Conservation (phyloP, 164 flowering plant genomes). For the Dillenia turbinata region DNA sequence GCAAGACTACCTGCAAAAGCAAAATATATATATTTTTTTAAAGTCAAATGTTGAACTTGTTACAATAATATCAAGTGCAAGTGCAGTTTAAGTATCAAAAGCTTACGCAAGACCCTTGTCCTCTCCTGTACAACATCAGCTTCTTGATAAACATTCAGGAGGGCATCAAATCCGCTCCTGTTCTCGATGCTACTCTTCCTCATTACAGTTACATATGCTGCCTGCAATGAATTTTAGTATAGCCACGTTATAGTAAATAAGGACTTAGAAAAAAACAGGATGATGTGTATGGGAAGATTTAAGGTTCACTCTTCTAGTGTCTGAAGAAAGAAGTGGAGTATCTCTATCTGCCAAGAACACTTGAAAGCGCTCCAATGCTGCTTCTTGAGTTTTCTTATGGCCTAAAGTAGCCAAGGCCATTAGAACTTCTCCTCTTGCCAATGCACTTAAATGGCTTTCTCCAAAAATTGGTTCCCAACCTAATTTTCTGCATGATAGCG, state of each 20-base stretch:
- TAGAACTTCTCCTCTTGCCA: slow-evolving; percentile 30
- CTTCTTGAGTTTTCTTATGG: slow-evolving; percentile 24
- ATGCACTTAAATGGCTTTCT: slow-evolving; percentile 22
- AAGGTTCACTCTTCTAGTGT: slow-evolving; percentile 10
- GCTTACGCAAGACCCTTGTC: slow-evolving; percentile 20
- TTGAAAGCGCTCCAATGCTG: slow-evolving; percentile 29
- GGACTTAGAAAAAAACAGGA: not conserved
- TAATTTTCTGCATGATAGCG: slow-evolving; percentile 18
- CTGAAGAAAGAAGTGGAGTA: slow-evolving; percentile 23
- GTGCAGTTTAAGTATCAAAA: not conserved
- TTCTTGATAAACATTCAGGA: slow-evolving; percentile 21
- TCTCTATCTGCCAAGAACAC: slow-evolving; percentile 19
- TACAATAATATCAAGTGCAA: too few species aligned
- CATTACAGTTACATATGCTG: slow-evolving; percentile 28
- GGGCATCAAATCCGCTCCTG: slow-evolving; percentile 21
- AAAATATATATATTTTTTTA: not conserved
- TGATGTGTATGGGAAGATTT: not conserved
- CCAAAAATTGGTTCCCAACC: slow-evolving; percentile 33
- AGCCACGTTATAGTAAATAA: not conserved
- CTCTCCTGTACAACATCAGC: slow-evolving; percentile 25
- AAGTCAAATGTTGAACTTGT: not conserved
- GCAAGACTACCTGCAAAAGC: slow-evolving; percentile 22
- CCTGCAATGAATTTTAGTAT: slow-evolving; percentile 13
- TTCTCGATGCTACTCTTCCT: slow-evolving; percentile 14
- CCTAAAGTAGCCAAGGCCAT: slow-evolving; percentile 28